These are phyloP conservation scores for Cryptococcus sp. DNA, from an alignment of 1,284 basidiomycete genomes.

Conservation along the genomic window DNA sequence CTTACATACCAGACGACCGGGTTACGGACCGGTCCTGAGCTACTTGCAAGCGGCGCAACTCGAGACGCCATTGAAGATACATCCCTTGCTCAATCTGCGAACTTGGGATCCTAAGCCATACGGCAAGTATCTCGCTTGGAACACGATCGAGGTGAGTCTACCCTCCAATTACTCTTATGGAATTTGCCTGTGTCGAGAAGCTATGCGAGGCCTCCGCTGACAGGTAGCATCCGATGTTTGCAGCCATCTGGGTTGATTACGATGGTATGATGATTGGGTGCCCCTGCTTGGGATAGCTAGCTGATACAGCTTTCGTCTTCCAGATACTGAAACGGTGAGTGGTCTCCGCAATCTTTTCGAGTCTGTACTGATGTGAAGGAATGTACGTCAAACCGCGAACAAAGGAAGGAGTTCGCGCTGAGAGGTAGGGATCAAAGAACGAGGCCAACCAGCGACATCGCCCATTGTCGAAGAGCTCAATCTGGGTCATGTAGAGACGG, in stretches of 20 bases:
- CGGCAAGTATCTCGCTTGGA: slow-evolving; percentile 38
- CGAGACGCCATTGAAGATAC: slow-evolving; percentile 37
- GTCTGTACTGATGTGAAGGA: slow-evolving; percentile 13
- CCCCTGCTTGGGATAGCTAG: neutral
- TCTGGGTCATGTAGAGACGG: slow-evolving; percentile 41
- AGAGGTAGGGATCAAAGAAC: slow-evolving; percentile 40
- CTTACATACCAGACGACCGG: slow-evolving; percentile 29
- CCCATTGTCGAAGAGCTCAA: slow-evolving; percentile 45
- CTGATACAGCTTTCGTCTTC: neutral
- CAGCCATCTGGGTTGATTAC: slow-evolving; percentile 41
- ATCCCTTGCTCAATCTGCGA: slow-evolving; percentile 37
- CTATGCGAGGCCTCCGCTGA: neutral
- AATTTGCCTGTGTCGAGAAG: no score
- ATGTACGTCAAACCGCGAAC: no score
- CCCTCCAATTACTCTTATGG: no score
- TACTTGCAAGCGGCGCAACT: slow-evolving; percentile 43
- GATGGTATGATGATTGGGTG: slow-evolving; percentile 18
- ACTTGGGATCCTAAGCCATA: slow-evolving; percentile 43
- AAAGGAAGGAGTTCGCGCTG: no score
- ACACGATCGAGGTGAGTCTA: slow-evolving; percentile 35
- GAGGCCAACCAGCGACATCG: slow-evolving; percentile 43
- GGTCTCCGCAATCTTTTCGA: neutral
- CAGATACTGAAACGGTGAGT: slow-evolving; percentile 36
- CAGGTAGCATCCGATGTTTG: slow-evolving; percentile 41
- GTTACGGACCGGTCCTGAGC: slow-evolving; percentile 41